Base-by-base conservation (phyloP, 805 yeast genomes). In the Ogataea allantospora region DNA sequence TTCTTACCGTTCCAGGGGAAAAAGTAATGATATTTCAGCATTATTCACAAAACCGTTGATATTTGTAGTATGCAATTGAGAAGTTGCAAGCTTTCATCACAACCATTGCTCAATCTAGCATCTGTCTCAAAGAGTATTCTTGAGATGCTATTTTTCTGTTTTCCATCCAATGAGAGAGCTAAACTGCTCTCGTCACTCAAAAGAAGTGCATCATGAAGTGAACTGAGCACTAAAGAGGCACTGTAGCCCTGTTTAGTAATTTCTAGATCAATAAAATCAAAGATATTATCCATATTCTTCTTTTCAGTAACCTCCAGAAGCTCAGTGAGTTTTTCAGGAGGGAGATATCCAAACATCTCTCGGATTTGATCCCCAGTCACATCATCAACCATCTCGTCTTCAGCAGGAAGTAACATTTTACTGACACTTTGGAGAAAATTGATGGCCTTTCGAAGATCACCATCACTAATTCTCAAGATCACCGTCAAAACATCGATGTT, bases 391-490 rank as follows among this genome's bases (percentile, higher is more conserved):
- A 59, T 53, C 21, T 47, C 71, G 33, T 58, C 66, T 6, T 16
- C 35, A 15, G 44, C 50, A 6, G 27, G 31, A 38, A 46, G 24
- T 37, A 71, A 70, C 40, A 82, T 62, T 47, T 77, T 80, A 23
- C 88, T 75, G 8, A 95, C 84, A 24, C 93, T 83, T 63, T 93
- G 99, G 29, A 93, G 70, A 41, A 80, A 75, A 2, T 97, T 93
- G 48, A 93, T 89, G 7, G 96, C 95, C 51, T 81, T 85, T 66
- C 99, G 79, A 53, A 93, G 71, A 67, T 93, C 99, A 41, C 99
- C 99, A 38, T 73, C 74, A 13, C 95, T 76, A 3, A 88, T 79
- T n/a, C 62, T 65, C 39, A 93, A 66, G 9, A 93, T 78, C 51
- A 77, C 78, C 20, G 66, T 67, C 31, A 88, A 66, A 0, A 75